Base-by-base conservation (phyloP, 352 stramenopile genomes). In the Hyphochytrium catenoides region DNA sequence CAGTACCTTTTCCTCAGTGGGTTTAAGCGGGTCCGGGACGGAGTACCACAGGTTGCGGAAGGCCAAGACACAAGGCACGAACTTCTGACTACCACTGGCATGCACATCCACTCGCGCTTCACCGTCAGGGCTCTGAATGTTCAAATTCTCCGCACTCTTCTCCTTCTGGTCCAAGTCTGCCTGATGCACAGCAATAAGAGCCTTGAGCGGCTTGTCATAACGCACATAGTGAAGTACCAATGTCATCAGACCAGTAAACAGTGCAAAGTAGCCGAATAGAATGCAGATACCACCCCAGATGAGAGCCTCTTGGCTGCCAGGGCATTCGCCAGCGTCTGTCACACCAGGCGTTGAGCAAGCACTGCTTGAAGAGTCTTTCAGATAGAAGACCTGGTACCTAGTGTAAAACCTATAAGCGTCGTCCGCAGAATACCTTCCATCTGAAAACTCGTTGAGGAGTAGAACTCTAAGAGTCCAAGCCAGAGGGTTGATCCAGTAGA, bases 401-500 rank as follows among this genome's bases (percentile, higher is more conserved):
- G 57, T 43, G n/a, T 67, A 30, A 4, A 44, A 29, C 8, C 31
- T 41, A 2, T 33, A 32, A n/a, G 48, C 38, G 14, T 34, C n/a
- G 7, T 23, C 40, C 14, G 17, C 15, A 1, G 52, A 51, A 47
- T 70, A 70, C 0, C 43, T 35, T n/a, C 54, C n/a, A 24, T 40
- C 50, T n/a, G 50, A 48, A 37, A 74, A 74, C 42, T 74, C 61
- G 0, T 58, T 67, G 16, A 74, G 24, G 55, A 74, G 70, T 24
- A 67, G 45, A 23, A 31, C 49, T 2, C 56, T 57, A 8, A 74
- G 42, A 3, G 58, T 53, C 61, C 61, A 74, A 2, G 61, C 41
- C 3, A 71, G 12, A n/a, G 61, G 61, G 34, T 55, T 63, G 50
- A 67, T 64, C 61, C 58, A 75, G 46, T 73, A 70, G 57, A 75